phyloP scores from a whole-genome alignment of 768 basidiomycete genomes.

The Russula vinacea region DNA sequence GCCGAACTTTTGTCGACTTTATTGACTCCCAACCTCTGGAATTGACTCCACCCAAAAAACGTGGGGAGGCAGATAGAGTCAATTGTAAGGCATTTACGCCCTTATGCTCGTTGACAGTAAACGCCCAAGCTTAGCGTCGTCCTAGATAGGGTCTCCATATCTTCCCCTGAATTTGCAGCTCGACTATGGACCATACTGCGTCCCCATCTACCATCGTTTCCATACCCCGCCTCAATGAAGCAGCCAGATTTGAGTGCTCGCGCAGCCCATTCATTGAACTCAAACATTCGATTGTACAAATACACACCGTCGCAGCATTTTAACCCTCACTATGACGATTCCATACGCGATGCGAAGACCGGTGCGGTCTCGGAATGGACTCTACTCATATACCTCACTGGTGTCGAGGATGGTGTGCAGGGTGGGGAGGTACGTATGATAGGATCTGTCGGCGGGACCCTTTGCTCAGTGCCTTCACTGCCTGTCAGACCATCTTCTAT shows the following conservation, averaged over 20 bases:
- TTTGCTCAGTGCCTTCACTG: slow-evolving; percentile 8
- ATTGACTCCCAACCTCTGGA: slow-evolving; percentile 59
- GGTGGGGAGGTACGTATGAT: slow-evolving; percentile 57
- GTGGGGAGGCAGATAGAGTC: slow-evolving; percentile 66
- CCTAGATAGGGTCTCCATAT: slow-evolving; percentile 60
- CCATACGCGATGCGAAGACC: slow-evolving; percentile 55
- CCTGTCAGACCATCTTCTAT: slow-evolving; percentile 80
- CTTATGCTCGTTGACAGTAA: background rate
- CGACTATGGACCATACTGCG: slow-evolving; percentile 47
- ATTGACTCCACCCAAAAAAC: slow-evolving; percentile 66
- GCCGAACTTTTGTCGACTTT: slow-evolving; percentile 56
- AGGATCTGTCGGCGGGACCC: background rate
- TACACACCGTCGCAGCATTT: slow-evolving; percentile 64
- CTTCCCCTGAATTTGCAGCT: slow-evolving; percentile 56
- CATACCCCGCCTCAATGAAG: slow-evolving; percentile 39
- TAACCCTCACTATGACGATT: slow-evolving; percentile 75
- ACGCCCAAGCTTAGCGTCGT: slow-evolving; percentile 4
- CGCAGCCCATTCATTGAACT: slow-evolving; percentile 58
- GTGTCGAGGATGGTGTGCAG: slow-evolving; percentile 66
- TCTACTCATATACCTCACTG: slow-evolving; percentile 67
- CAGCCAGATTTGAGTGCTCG: slow-evolving; percentile 35
- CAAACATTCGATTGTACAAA: slow-evolving; percentile 72
- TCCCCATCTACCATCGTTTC: slow-evolving; percentile 60
- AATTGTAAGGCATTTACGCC: slow-evolving; percentile 48
- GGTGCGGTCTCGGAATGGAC: slow-evolving; percentile 76